Evolutionary conservation across 1,284 basidiomycete species (phyloP), one percentile per base, ranked within the genome.

Genomic region (Blastosporella zonata): DNA sequence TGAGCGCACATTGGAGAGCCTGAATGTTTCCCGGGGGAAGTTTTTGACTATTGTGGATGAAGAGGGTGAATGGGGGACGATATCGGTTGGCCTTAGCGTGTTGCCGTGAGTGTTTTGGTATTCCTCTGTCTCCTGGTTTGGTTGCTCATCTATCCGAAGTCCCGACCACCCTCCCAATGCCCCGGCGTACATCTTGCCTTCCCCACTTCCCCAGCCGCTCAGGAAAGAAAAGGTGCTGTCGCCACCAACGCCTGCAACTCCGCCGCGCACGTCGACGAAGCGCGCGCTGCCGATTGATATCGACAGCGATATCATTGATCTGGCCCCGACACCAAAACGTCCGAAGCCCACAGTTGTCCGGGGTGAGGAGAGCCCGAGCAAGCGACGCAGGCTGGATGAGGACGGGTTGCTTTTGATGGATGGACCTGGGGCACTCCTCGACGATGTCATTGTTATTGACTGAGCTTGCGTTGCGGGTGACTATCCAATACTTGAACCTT

Each of bases 11-110:
- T 63, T 96, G 53, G 81, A 79, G 53, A 86, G 86, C 55, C 62
- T 96, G 44, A 82, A 78, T 41, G 81, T 91, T 18, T 77, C 75
- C 0, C 66, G 77, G 36, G 90, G 91, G 10, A 92, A 86, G 67
- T 93, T 95, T 67, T 62, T 99, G 57, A 85, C 84, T 1, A 84
- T 98, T 21, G 85, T 85, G 0, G 93, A 96, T 62, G 93, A 95
- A 59, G 92, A 96, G 36, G 87, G 80, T n/a, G 82, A 84, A 55
- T 79, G 74, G 63, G 81, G 75, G 8, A 89, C 85, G 1, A 77
- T 95, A 37, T 77, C 84, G 10, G 75, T 94, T n/a, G 86, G 78
- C 1, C 63, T 96, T 22, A 79, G 81, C 36, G 66, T 70, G 27
- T 71, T 90, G 38, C 82, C 87, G 90, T 93, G 60, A 67, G 92